Evolutionary conservation across 345 rosid species (phyloP), one percentile per base, ranked within the genome.

Genomic region (Pelargonium nanum): DNA sequence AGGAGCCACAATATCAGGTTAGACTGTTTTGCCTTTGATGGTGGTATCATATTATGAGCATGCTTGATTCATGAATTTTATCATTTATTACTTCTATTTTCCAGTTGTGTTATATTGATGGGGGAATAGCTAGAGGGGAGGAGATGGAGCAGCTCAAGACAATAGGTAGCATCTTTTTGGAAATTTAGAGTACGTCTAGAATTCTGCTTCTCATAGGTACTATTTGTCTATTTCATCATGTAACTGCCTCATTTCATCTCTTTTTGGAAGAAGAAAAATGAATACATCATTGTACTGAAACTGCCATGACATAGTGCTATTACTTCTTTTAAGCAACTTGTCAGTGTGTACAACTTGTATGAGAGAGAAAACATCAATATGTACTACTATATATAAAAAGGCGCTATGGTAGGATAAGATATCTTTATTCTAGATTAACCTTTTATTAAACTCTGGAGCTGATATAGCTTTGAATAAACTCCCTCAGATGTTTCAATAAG

Each of bases 101-200:
- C 53, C 88, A 86, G 91, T 67, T 81, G 48, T 85, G 85, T 65
- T 85, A 81, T 65, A 81, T 89, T 56, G 95, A 89, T 67, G 69
- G 73, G 55, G 97, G 91, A 68, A 77, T 85, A 60, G 85, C 86
- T 24, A 70, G 57, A 54, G 77, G 73, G 59, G 87, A 75, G 63
- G 97, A 89, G 80, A 67, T 83, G 78, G 83, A 83, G 74, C 81
- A 81, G 77, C 91, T 89, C 57, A 86, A 81, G 78, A 80, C 75
- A 62, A 70, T 89, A 57, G 78, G 83, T 75, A 77, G 86, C 61
- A 56, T 34, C 59, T 81, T 78, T 67, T 63, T 85, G 58, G 73
- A 79, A 54, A 64, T 85, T 63, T 84, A 82, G 75, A 58, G 69
- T 61, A 57, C 59, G 28, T 25, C 22, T 5, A 26, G 24, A 59